Percentiles rank a stretch among this genome's conserved stretches.
These are phyloP conservation scores for Fraxinus sp. DNA, from an alignment of 305 asterid genomes.

Conservation along the genomic window DNA sequence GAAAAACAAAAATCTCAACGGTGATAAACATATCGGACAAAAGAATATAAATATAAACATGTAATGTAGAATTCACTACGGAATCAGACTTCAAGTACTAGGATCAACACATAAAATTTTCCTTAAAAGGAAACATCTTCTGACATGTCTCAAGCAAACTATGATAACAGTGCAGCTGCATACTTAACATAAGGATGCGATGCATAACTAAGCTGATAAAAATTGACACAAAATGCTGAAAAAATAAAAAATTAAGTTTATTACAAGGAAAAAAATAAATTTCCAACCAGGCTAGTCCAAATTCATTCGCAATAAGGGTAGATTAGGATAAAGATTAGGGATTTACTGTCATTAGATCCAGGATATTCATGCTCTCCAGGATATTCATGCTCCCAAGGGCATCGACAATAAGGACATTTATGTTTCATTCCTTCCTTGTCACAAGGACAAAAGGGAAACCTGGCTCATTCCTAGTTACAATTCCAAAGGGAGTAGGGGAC, in stretches of 20 bases:
- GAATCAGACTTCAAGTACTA: background rate
- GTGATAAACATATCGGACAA: background rate
- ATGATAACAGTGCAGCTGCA: background rate
- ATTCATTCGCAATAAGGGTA: background rate
- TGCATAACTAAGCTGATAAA: background rate
- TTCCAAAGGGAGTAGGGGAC: background rate
- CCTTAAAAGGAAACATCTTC: background rate
- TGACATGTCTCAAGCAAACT: background rate
- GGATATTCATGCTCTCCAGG: background rate
- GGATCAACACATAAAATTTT: background rate
- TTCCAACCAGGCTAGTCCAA: background rate
- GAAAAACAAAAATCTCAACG: background rate
- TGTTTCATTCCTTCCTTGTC: background rate
- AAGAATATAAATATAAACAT: background rate
- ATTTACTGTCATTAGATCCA: background rate
- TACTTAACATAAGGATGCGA: background rate
- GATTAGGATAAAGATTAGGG: background rate
- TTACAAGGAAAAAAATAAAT: background rate
- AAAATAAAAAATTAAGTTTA: background rate
- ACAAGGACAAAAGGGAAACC: background rate
- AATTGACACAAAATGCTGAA: background rate
- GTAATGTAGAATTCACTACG: background rate
- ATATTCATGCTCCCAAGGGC: background rate
- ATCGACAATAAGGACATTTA: background rate
- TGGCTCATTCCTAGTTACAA: background rate